phyloP scores from a whole-genome alignment of 257 asterid genomes.

The Salvia miltiorrhiza region DNA sequence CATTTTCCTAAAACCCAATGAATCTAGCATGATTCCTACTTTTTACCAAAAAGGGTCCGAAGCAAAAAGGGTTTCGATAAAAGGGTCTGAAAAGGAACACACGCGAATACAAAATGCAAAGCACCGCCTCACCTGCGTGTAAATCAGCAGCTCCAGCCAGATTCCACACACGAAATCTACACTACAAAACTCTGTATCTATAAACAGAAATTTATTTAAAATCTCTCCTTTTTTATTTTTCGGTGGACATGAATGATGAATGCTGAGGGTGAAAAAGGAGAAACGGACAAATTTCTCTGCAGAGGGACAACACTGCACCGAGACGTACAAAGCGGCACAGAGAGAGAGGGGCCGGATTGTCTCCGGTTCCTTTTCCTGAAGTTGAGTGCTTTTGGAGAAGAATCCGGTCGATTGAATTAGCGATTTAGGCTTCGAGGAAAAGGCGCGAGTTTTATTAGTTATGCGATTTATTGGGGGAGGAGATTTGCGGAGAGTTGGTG shows the following conservation, averaged over 20 bases:
- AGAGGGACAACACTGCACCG: slow-evolving; percentile 35
- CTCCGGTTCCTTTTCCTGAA: slow-evolving; percentile 24
- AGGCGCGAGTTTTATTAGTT: background rate
- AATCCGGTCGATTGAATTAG: fast-evolving
- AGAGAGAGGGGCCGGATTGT: slow-evolving; percentile 26
- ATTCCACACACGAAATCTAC: slow-evolving; percentile 8
- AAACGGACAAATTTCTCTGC: slow-evolving; percentile 44
- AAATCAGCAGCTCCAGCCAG: slow-evolving; percentile 20
- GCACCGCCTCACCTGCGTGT: slow-evolving; percentile 21
- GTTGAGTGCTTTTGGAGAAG: slow-evolving; percentile 9
- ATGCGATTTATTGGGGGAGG: background rate
- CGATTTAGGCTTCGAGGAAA: background rate
- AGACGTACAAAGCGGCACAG: slow-evolving; percentile 35
- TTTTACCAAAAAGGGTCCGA: background rate
- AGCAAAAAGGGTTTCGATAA: slow-evolving; percentile 20
- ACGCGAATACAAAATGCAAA: background rate
- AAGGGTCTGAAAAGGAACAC: slow-evolving; percentile 7
- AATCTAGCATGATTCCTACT: slow-evolving; percentile 10
- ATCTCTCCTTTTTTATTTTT: background rate
- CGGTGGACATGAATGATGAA: slow-evolving; percentile 27
- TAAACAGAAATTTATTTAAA: background rate
- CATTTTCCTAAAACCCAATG: background rate
- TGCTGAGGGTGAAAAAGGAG: slow-evolving; percentile 35
- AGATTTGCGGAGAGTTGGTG: background rate
- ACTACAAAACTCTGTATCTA: slow-evolving; percentile 5